A percentile compares a stretch with the other conserved stretches of the same genome.
Evolutionary conservation across 805 yeast species (phyloP).

Genomic region (Naumovozyma castellii): DNA sequence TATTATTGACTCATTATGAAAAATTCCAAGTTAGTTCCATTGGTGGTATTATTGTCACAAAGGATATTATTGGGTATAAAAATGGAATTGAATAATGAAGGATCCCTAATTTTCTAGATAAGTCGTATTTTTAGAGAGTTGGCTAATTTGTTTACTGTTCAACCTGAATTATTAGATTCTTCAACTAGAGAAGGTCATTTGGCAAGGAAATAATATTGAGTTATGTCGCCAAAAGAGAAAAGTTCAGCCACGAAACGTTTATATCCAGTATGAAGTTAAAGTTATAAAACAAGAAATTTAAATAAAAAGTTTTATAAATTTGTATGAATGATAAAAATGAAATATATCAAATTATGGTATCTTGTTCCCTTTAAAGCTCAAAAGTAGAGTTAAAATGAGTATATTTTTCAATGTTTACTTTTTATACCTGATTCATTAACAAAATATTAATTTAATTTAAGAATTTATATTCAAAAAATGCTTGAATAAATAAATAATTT

Average conservation of each 20-base stretch:
- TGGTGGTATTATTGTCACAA: constrained; percentile 76
- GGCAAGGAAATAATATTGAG: constrained; percentile 51
- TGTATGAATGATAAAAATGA: too few species aligned
- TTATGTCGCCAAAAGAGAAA: constrained; percentile 60
- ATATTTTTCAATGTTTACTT: too few species aligned
- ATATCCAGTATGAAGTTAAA: constrained; percentile 21
- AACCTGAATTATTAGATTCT: constrained; percentile 67
- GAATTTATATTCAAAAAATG: too few species aligned
- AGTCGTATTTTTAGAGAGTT: constrained; percentile 68
- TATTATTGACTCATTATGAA: constrained; percentile 61
- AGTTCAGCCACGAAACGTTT: constrained; percentile 41
- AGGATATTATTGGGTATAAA: constrained; percentile 74
- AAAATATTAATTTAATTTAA: too few species aligned
- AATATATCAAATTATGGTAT: too few species aligned
- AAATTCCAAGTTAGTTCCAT: constrained; percentile 66
- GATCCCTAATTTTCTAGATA: constrained; percentile 48
- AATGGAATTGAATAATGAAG: constrained; percentile 58
- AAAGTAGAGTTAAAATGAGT: too few species aligned
- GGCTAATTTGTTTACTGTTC: constrained; percentile 77
- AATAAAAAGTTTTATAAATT: too few species aligned
- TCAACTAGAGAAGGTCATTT: constrained; percentile 75
- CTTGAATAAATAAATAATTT: too few species aligned
- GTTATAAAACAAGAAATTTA: too few species aligned
- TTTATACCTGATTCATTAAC: too few species aligned
- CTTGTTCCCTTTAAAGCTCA: too few species aligned